Evolutionary conservation across 768 basidiomycete species (phyloP).

Genomic region (Megacollybia marginata): DNA sequence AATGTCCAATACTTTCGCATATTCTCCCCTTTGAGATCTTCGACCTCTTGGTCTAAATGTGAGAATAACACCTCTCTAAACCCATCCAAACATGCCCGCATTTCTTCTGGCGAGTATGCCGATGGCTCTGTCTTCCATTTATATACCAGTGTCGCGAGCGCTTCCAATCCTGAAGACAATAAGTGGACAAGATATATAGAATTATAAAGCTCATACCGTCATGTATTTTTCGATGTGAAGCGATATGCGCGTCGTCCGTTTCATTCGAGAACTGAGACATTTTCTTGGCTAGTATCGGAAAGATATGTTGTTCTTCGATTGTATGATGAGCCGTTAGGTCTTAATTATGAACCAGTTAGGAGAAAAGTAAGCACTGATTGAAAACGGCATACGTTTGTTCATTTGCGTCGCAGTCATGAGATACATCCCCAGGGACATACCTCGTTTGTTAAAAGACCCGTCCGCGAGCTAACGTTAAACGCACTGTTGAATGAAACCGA

Average conservation of each 20-base stretch:
- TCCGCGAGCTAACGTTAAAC: conserved; percentile 36
- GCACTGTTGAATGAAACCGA: too few relatives aligned
- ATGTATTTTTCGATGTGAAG: conserved; percentile 48
- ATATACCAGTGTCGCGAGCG: conserved; percentile 28
- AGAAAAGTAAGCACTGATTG: neutral
- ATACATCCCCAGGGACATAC: conserved; percentile 34
- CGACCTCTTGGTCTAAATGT: conserved; percentile 51
- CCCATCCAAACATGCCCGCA: conserved; percentile 41
- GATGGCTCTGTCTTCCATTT: conserved; percentile 38
- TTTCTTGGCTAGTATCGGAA: conserved; percentile 40
- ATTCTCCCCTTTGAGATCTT: conserved; percentile 42
- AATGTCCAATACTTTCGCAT: conserved; percentile 47
- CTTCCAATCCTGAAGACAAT: conserved; percentile 30
- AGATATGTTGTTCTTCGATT: conserved; percentile 42
- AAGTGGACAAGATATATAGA: too few relatives aligned
- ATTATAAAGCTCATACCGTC: conserved; percentile 29
- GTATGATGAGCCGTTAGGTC: conserved; percentile 50
- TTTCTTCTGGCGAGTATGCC: conserved; percentile 41
- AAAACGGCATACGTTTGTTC: conserved; percentile 27
- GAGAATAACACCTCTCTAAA: conserved; percentile 41
- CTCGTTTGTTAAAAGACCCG: conserved; percentile 32
- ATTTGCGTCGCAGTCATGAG: conserved; percentile 32
- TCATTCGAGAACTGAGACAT: conserved; percentile 40
- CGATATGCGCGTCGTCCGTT: conserved; percentile 35
- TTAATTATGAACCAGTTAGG: conserved; percentile 11